Percentiles rank a stretch among this genome's conserved stretches.
Conservation (phyloP, 805 yeast genomes). For the Lachancea fermentati region DNA sequence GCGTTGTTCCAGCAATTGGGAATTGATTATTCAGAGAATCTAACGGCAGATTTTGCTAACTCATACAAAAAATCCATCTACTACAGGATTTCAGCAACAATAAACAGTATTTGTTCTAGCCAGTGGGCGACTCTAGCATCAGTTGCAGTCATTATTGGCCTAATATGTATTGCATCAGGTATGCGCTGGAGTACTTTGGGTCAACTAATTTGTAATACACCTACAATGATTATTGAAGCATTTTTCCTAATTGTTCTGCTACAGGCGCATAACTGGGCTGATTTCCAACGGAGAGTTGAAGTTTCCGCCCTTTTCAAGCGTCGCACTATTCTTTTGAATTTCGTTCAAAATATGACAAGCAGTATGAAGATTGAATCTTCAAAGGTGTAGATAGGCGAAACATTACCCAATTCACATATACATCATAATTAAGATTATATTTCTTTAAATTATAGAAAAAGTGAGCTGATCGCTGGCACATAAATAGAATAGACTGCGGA, state of each 20-base stretch:
- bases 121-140: constrained; percentile 31
- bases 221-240: constrained; percentile 41
- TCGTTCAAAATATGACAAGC: constrained; percentile 3
- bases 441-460: too few relatives aligned
- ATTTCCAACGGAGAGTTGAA: constrained; percentile 23
- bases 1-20: constrained; percentile 28
- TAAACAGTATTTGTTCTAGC: constrained; percentile 31
- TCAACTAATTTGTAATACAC: constrained; percentile 37
- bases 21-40: constrained; percentile 21
- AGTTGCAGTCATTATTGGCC: constrained; percentile 25
- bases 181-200: constrained; percentile 38
- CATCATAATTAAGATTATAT: too few relatives aligned
- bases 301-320: constrained; percentile 20
- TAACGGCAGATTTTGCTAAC: constrained; percentile 5
- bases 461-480: too few relatives aligned
- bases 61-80: constrained; percentile 12
- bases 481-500: too few relatives aligned
- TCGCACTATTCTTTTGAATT: constrained; percentile 14
- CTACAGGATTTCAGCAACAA: constrained; percentile 20
- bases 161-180: constrained; percentile 32
- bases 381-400: too few relatives aligned
- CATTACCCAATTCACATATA: too few relatives aligned
- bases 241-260: constrained; percentile 36
- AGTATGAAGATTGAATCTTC: too few relatives aligned
- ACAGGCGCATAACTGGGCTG: constrained; percentile 37